phyloP scores from a whole-genome alignment of 169 alveolate species.

The Cryptosporidium felis region DNA sequence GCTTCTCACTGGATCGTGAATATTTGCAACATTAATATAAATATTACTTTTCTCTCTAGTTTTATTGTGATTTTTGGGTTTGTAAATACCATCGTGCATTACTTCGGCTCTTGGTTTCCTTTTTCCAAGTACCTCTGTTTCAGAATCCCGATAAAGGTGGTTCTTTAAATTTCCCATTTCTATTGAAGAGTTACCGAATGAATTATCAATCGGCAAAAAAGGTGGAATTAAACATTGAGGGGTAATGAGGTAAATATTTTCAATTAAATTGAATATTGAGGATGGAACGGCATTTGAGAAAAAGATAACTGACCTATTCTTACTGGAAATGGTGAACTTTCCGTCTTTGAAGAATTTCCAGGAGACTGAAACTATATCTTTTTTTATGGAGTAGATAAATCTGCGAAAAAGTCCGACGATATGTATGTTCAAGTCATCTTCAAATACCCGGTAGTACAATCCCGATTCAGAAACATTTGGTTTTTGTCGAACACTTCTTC shows the following conservation, averaged over 20 bases:
- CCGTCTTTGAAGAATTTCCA: constrained; percentile 44
- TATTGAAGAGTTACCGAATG: no score
- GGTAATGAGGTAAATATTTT: not conserved
- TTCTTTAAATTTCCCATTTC: no score
- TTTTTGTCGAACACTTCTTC: not conserved
- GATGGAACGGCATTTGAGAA: constrained; percentile 16
- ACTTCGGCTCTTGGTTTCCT: no score
- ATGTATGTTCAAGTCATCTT: constrained; percentile 7
- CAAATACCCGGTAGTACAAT: not conserved
- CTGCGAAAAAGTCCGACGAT: constrained; percentile 11
- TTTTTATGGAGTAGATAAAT: constrained; percentile 7
- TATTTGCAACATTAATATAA: no score
- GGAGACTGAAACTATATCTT: not conserved
- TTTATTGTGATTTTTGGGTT: no score
- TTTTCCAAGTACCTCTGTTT: no score
- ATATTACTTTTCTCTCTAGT: no score
- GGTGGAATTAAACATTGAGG: constrained; percentile 23
- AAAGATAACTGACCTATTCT: not conserved
- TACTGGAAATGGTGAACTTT: constrained; percentile 25
- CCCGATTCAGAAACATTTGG: constrained; percentile 5
- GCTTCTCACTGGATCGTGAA: no score
- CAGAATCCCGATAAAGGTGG: no score
- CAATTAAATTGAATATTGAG: not conserved
- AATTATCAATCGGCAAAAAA: not conserved
- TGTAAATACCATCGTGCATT: no score